These are phyloP conservation scores for Coffea humblotiana DNA, from an alignment of 305 asterid genomes.

Conservation along the genomic window DNA sequence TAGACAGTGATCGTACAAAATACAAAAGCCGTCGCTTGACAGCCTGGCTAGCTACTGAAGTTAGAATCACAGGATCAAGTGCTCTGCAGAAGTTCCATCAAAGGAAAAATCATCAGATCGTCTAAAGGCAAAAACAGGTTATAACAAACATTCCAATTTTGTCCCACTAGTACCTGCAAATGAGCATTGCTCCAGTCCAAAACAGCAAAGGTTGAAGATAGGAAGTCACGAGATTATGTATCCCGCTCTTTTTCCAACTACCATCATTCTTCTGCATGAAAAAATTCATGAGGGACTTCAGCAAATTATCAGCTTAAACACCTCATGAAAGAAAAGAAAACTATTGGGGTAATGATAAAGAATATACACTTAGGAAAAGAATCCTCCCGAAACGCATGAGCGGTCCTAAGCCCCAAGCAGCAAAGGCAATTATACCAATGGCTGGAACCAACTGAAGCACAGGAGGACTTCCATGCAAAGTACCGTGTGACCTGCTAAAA, in stretches of 20 bases:
- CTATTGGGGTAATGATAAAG: slow-evolving; percentile 2
- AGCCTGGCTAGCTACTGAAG: slow-evolving; percentile 69
- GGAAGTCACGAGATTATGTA: slow-evolving; percentile 61
- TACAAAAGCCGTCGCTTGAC: slow-evolving; percentile 76
- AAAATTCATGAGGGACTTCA: slow-evolving; percentile 1
- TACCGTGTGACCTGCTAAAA: slow-evolving; percentile 32
- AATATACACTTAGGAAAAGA: slow-evolving; percentile 31
- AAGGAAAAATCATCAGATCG: background rate
- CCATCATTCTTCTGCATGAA: slow-evolving; percentile 59
- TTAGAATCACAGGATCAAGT: slow-evolving; percentile 77
- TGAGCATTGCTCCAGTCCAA: slow-evolving; percentile 76
- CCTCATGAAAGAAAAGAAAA: slow-evolving; percentile 13
- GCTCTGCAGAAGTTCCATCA: slow-evolving; percentile 52
- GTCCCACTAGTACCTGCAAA: slow-evolving; percentile 62
- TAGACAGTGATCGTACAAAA: slow-evolving; percentile 83
- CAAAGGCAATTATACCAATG: slow-evolving; percentile 37
- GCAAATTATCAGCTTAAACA: slow-evolving; percentile 1
- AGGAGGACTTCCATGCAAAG: slow-evolving; percentile 27
- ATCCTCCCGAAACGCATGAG: slow-evolving; percentile 34
- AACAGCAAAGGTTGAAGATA: slow-evolving; percentile 82
- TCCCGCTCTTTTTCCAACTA: slow-evolving; percentile 70
- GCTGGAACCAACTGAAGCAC: slow-evolving; percentile 41
- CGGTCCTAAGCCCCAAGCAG: slow-evolving; percentile 42
- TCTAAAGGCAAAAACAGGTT: slow-evolving; percentile 20
- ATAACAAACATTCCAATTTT: background rate